phyloP scores from a whole-genome alignment of 176 grass and related monocot genomes.

The Themeda triandra region DNA sequence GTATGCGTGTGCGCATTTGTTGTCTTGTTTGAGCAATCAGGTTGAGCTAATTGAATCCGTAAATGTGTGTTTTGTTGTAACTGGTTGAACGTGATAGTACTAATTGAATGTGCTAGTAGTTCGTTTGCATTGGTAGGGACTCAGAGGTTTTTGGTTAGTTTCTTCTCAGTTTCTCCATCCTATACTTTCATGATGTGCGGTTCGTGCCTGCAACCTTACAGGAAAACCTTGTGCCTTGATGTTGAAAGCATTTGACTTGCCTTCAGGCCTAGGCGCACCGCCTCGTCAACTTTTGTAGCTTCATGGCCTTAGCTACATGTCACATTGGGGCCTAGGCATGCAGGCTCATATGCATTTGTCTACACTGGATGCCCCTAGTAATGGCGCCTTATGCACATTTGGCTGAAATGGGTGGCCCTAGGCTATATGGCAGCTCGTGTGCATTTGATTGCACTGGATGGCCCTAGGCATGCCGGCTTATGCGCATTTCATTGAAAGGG shows the following conservation, averaged over 20 bases:
- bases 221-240: neutral
- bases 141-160: neutral
- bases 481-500: too few species aligned
- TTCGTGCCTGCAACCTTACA: neutral
- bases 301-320: neutral
- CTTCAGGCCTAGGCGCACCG: too few species aligned
- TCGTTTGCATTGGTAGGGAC: neutral
- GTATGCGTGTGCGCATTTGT: constrained; percentile 5
- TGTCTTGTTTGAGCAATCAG: neutral
- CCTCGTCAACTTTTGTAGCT: neutral
- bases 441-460: too few species aligned
- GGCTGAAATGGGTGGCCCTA: too few species aligned
- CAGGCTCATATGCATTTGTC: neutral
- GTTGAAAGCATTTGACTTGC: neutral
- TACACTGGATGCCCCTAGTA: neutral
- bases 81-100: neutral
- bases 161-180: neutral
- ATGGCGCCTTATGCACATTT: too few species aligned
- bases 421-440: too few species aligned
- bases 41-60: neutral
- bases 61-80: neutral
- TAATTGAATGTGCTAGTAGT: neutral
- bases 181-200: neutral
- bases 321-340: neutral
- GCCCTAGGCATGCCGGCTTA: too few species aligned